Percentiles rank a stretch among this genome's conserved stretches.
These are phyloP conservation scores for Leishmania aethiopica DNA, from an alignment of 208 protist species.

Conservation along the genomic window DNA sequence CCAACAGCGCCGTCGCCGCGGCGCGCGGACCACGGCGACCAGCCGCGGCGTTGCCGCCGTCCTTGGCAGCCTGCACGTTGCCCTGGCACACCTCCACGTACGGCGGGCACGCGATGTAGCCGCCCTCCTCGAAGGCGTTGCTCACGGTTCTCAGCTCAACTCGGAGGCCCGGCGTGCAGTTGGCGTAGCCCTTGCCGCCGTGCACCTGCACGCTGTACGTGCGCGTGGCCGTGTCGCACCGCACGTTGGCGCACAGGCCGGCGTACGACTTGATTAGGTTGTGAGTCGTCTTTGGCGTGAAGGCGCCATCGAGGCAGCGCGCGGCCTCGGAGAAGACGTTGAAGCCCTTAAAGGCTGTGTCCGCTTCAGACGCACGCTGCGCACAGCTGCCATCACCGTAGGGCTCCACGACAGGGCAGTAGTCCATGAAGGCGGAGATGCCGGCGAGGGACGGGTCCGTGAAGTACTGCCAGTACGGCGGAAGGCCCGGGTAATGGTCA, in stretches of 20 bases:
- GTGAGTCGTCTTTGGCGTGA: neutral
- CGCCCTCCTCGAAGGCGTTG: neutral
- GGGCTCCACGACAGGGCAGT: too few species aligned
- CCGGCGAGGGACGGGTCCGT: too few species aligned
- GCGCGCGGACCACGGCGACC: neutral
- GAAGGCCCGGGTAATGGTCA: neutral
- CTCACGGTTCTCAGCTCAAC: neutral
- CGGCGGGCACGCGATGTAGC: too few species aligned
- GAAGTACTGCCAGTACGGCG: too few species aligned
- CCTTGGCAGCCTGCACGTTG: neutral
- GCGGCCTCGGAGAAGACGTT: too few species aligned
- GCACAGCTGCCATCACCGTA: too few species aligned
- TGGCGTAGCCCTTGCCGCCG: neutral
- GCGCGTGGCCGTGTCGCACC: neutral
- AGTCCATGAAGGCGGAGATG: too few species aligned
- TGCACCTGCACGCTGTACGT: slow-evolving; percentile 12
- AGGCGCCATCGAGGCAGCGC: slow-evolving; percentile 2
- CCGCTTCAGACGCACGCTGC: too few species aligned
- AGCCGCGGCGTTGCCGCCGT: neutral
- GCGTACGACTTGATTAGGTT: neutral
- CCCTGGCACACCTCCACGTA: too few species aligned
- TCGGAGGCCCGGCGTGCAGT: neutral
- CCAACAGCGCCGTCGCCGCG: neutral
- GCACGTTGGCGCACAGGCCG: slow-evolving; percentile 8
- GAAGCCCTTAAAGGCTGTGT: too few species aligned